Percentiles rank a stretch among this genome's conserved stretches.
Conservation (phyloP, 352 stramenopile species). For the Phytophthora capsici region DNA sequence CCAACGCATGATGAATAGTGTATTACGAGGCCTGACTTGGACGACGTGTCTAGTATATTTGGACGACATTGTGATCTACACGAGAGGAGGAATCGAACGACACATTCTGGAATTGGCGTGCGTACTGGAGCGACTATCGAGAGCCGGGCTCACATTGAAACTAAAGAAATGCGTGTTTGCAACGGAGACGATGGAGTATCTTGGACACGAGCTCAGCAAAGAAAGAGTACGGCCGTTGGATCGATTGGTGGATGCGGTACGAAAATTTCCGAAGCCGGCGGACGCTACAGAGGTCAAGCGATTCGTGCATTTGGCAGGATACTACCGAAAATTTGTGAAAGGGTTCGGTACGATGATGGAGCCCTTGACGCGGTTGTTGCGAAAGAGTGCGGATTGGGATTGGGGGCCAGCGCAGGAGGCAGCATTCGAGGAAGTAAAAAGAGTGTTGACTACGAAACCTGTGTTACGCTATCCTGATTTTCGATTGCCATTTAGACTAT, state of each 20-base stretch:
- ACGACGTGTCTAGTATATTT: not conserved
- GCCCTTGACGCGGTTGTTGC: not conserved
- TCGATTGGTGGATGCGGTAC: not conserved
- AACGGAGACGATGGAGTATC: not conserved
- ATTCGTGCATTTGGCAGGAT: not conserved
- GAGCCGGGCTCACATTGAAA: not conserved
- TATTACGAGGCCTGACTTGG: not conserved
- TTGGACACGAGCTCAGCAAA: not conserved
- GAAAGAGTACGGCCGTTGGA: not conserved
- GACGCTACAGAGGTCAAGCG: not conserved
- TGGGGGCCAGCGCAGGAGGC: not conserved
- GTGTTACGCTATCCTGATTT: constrained; percentile 4
- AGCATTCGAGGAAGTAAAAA: not conserved
- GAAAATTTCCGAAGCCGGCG: not conserved
- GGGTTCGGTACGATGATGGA: not conserved
- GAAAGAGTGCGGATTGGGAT: not conserved
- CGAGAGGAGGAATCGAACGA: not conserved
- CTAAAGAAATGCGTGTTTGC: constrained; percentile 1
- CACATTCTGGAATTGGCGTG: not conserved
- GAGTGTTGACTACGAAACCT: not conserved
- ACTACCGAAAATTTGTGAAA: not conserved
- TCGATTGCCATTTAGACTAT: not conserved
- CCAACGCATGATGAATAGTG: not conserved
- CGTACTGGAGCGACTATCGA: not conserved
- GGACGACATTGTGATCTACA: not conserved